Base-by-base conservation (phyloP, 176 grass and related monocot genomes). In the Thalia dealbata region DNA sequence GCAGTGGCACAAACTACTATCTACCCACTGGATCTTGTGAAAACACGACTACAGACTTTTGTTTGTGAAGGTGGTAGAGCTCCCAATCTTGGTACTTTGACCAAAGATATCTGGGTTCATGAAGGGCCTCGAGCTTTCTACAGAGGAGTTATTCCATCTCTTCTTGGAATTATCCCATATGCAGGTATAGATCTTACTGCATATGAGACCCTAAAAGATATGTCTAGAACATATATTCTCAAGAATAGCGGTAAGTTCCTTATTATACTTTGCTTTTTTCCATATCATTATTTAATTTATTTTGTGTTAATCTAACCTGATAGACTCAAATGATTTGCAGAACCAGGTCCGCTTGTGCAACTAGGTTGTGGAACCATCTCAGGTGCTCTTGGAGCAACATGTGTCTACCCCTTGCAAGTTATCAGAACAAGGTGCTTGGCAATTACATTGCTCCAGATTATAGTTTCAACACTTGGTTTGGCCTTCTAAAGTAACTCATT, bases 91-190 rank as follows among this genome's bases (percentile, higher is more conserved):
- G 68, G 78, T 50, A 58, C 85, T 51, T 62, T 96, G 26, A 88
- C 84, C 69, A 96, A 65, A 70, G 85, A 91, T 35, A 96, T 96
- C 74, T 91, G 82, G 91, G 75, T 82, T 24, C 82, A 80, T 4
- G 91, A 96, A 81, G 91, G 91, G 6, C 82, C 91, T 68, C 74
- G 91, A 77, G 91, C 91, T 11, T 96, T 96, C 82, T 96, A 91
- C 52, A 84, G 91, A 84, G 91, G 91, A 12, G 77, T 91, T 48
- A 52, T 96, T 67, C 91, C 91, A 78, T 91, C 87, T 67, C 84
- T 96, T 77, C 82, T 96, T 67, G 91, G 91, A 75, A 96, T 96
- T 75, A 84, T 96, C 41, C 91, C 91, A 23, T 96, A 91, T 86
- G 91, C 91, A 41, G 91, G 91, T 67, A 91, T 96, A 64, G 91